Evolutionary conservation across 2,329 filamentous ascomycete genomes (phyloP), one percentile per base, ranked within the genome.

Genomic region (Cladophialophora chaetospira): DNA sequence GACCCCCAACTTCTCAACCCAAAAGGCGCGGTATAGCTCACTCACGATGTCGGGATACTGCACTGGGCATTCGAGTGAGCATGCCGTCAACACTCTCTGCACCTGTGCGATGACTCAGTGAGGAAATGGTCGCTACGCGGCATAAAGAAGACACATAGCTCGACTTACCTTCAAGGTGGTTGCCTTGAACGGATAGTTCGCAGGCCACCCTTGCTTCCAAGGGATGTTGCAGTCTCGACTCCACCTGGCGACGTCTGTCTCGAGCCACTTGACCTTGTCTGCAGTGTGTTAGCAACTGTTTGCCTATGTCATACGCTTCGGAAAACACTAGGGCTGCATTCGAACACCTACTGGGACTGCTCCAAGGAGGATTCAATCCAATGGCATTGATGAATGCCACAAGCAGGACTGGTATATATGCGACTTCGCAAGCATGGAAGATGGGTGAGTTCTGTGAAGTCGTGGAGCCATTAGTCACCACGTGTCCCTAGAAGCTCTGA

Each of bases 261-360:
- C 67, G 55, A 83, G 80, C 77, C 79, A 87, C 68, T 77, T 75
- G 65, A 77, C 77, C 70, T 86, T 86, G 71, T 86, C 82, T 83
- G 59, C 5, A 29, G 17, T 15, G 15, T 3, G 26, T 44, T 11
- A 51, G 53, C 17, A 17, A 17, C 17, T 5, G 19, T 15, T 17
- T 17, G n/a, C 28, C 6, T 23, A 6, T 13, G 9, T 26, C 9
- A 5, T 28, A 19, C 4, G 25, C 15, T 4, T 6, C 9, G 13
- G 10, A 1, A 15, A 17, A 4, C 31, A 26, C n/a, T 17, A 23
- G n/a, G 33, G 21, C 4, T 19, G 9, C 25, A 19, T 19, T 11
- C n/a, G 19, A 5, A 13, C n/a, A 53, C 52, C 15, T 54, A 60
- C 58, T 61, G 4, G 80, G 84, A 66, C 85, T 78, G 3, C 70